Evolutionary conservation across 768 basidiomycete species (phyloP), one percentile per base, ranked within the genome.

Genomic region (Suillus variegatus): DNA sequence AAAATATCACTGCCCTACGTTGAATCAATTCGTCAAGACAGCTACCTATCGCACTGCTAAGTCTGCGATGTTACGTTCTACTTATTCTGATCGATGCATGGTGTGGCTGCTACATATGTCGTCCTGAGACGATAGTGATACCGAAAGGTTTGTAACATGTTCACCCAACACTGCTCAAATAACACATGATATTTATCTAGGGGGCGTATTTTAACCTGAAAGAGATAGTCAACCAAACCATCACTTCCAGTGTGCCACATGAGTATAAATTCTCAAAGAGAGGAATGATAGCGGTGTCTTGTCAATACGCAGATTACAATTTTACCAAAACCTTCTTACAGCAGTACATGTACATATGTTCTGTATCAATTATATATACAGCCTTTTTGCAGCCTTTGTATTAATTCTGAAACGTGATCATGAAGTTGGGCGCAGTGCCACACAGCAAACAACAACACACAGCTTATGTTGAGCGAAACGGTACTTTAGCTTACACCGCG

Each of bases 361-460:
- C 25, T 8, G 4, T 28, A 16, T 28, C 25, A 51, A 51, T 35
- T 28, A 32, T 36, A 38, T 54, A 54, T 25, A 22, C 6, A 13
- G 10, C 18, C n/a, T n/a, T n/a, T n/a, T n/a, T n/a, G n/a, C n/a
- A n/a, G n/a, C n/a, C 28, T 8, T 38, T 32, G 52, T 52, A 12
- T 10, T 22, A 12, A 47, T 22, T 4, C 18, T 51, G 51, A 51
- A 51, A 51, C 51, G 8, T 51, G 6, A 28, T 28, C 20, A 20
- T n/a, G n/a, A n/a, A n/a, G n/a, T n/a, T n/a, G n/a, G n/a, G 22
- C 14, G 22, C 40, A 58, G 57, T 73, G 73, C 75, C 74, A 75
- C 74, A 51, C 14, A 60, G 65, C 75, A 75, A 75, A 75, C 68
- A 75, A 55, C 51, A 57, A 41, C 64, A 75, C 44, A 75, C 75